These are phyloP conservation scores for Thecamonas trahens DNA, from an alignment of 78 protist species.

Conservation along the genomic window DNA sequence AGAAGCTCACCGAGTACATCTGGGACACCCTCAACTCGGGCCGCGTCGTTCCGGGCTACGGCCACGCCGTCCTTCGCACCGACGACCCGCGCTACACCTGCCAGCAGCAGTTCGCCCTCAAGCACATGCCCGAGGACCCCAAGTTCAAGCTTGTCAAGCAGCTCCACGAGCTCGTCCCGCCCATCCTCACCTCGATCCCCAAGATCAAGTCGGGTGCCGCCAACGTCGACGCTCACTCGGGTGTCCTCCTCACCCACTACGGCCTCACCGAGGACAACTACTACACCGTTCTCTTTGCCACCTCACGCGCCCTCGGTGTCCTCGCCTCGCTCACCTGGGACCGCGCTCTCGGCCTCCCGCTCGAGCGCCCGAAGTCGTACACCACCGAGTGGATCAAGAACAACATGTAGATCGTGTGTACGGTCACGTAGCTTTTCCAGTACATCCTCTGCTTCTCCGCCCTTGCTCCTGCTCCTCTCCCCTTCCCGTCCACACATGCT, in stretches of 20 bases:
- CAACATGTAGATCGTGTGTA: no score
- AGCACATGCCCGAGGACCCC: conserved; percentile 89
- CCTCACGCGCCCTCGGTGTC: conserved; percentile 90
- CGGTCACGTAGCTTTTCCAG: no score
- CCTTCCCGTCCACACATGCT: no score
- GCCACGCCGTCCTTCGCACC: conserved; percentile 93
- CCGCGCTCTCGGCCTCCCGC: conserved; percentile 85
- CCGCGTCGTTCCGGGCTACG: conserved; percentile 95
- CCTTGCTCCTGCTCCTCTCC: no score
- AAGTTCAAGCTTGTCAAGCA: conserved; percentile 65
- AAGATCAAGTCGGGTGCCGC: conserved; percentile 85
- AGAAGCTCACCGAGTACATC: conserved; percentile 56
- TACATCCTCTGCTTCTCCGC: no score
- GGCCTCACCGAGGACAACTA: conserved; percentile 67
- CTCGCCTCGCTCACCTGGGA: conserved; percentile 84
- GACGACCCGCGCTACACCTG: conserved; percentile 82
- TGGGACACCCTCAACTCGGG: conserved; percentile 90
- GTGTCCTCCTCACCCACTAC: conserved; percentile 80
- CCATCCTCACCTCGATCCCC: conserved; percentile 82
- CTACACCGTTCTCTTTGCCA: conserved; percentile 95
- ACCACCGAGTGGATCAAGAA: conserved; percentile 73
- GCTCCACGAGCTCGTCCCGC: conserved; percentile 78
- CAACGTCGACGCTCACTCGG: conserved; percentile 97
- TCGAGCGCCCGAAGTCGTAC: conserved; percentile 94
- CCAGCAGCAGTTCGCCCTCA: conserved; percentile 92